Conservation (phyloP, 2,329 filamentous ascomycete species). For the Pseudogymnoascus sp. region DNA sequence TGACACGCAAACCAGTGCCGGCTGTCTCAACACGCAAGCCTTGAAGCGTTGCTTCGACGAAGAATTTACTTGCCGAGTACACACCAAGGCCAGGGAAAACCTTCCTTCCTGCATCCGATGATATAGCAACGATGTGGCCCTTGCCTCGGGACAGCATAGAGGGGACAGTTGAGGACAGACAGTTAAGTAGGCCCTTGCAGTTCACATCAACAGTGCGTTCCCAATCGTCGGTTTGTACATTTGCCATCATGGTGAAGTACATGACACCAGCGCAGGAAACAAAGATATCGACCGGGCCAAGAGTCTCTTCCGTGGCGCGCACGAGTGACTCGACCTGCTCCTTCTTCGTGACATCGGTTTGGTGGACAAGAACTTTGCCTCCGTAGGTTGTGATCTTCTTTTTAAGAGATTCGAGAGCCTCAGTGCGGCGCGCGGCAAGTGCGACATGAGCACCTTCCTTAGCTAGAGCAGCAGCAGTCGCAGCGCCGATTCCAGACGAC, state of each 20-base stretch:
- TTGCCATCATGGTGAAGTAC: conserved; percentile 86
- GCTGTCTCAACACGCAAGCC: conserved; percentile 68
- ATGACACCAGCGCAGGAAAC: conserved; percentile 77
- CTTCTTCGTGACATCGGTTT: conserved; percentile 66
- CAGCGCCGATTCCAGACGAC: conserved; percentile 72
- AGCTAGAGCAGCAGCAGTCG: conserved; percentile 62
- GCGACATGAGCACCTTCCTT: conserved; percentile 66
- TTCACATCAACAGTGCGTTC: conserved; percentile 78
- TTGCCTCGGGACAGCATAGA: conserved; percentile 61
- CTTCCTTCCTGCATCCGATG: conserved; percentile 74
- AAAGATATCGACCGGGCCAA: conserved; percentile 72
- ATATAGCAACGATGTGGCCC: conserved; percentile 74
- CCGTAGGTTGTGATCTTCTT: conserved; percentile 49
- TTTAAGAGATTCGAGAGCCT: conserved; percentile 63
- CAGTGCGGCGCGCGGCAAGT: conserved; percentile 63
- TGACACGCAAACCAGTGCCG: conserved; percentile 65
- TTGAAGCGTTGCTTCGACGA: conserved; percentile 77
- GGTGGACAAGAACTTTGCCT: conserved; percentile 59
- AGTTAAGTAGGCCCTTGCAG: conserved; percentile 75
- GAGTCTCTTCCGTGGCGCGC: conserved; percentile 48
- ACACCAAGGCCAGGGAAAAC: conserved; percentile 76
- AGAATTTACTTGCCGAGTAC: conserved; percentile 79
- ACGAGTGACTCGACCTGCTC: conserved; percentile 62
- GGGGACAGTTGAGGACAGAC: conserved; percentile 62
- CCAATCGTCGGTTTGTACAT: conserved; percentile 67